Evolutionary conservation across 1,284 basidiomycete species (phyloP), one percentile per base, ranked within the genome.

Genomic region (Puccinia coronata): DNA sequence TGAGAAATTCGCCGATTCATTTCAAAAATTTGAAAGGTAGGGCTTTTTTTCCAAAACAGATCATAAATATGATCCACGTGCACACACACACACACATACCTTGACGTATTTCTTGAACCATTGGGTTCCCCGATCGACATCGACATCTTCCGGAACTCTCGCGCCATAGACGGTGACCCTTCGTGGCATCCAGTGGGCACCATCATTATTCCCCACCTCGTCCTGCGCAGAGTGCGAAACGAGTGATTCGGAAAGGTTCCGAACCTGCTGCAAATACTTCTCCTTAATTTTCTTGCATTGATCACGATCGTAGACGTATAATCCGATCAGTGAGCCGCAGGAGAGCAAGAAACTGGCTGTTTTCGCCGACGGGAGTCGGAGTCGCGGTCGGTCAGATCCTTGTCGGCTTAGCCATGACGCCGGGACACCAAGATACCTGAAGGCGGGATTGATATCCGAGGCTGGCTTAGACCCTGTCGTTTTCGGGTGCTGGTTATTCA

Each of bases 71-170:
- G 49, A 41, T 47, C n/a, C 14, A 28, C 4, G 39, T 41, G n/a
- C 14, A n/a, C 49, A 20, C 8, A 9, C 23, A 61, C 18, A 18
- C 1, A 63, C 34, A 71, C 73, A 71, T 57, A 83, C 82, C 76
- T 86, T 86, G 79, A 86, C 85, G 69, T 85, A 86, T 51, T 83
- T 84, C 43, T 85, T 84, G 57, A 86, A 86, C 80, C 83, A 86
- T 16, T 83, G 82, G 5, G 84, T 59, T 23, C 83, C 84, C 55
- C 85, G 85, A 81, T 86, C 85, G 76, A 84, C 85, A 80, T 86
- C 85, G 51, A 86, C 86, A 70, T 86, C 85, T 61, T 85, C 85
- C 12, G 86, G 85, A 20, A 84, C 83, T 65, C 84, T 83, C 34
- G 85, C 85, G 2, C 84, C 83, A 75, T 86, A 86, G 55, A 86